Percentiles rank a stretch among this genome's conserved stretches.
Conservation (phyloP, 2,329 filamentous ascomycete species). For the Drechslerella coelobrocha region DNA sequence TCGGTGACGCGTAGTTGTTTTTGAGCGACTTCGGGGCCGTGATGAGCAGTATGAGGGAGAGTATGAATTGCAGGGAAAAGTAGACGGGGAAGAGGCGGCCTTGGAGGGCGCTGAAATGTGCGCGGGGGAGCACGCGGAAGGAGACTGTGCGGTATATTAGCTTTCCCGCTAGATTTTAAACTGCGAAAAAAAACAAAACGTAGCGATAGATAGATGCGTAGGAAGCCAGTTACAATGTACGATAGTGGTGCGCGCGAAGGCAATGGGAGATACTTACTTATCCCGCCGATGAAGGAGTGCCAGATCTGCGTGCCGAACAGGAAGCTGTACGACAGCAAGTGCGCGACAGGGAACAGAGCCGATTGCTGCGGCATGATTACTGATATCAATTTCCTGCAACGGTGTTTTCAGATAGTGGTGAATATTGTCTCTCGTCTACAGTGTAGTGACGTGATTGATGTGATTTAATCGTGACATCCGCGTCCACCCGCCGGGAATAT, state of each 20-base stretch:
- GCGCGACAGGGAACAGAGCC: constrained; percentile 49
- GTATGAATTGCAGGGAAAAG: constrained; percentile 79
- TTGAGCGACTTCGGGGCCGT: constrained; percentile 74
- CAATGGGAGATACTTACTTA: constrained; percentile 28
- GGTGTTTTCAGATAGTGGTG: neutral
- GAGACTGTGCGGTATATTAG: constrained; percentile 67
- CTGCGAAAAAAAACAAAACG: too few relatives aligned
- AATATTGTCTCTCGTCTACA: neutral
- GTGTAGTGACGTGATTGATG: neutral
- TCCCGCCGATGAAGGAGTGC: constrained; percentile 75
- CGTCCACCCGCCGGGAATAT: too few relatives aligned
- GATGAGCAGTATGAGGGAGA: constrained; percentile 75
- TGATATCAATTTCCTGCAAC: too few relatives aligned
- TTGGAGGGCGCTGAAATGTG: constrained; percentile 82
- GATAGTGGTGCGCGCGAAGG: neutral
- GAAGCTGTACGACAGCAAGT: constrained; percentile 70
- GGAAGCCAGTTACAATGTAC: neutral
- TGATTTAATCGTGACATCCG: constrained; percentile 1
- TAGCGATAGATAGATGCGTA: too few relatives aligned
- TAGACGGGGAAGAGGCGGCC: constrained; percentile 83
- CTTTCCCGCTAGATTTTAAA: too few relatives aligned
- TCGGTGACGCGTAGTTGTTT: constrained; percentile 22
- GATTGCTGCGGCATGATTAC: constrained; percentile 53
- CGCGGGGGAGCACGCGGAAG: constrained; percentile 76
- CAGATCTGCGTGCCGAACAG: constrained; percentile 86